Evolutionary conservation across 176 grass and related monocot species (phyloP).

Genomic region (Alloteropsis semialata): DNA sequence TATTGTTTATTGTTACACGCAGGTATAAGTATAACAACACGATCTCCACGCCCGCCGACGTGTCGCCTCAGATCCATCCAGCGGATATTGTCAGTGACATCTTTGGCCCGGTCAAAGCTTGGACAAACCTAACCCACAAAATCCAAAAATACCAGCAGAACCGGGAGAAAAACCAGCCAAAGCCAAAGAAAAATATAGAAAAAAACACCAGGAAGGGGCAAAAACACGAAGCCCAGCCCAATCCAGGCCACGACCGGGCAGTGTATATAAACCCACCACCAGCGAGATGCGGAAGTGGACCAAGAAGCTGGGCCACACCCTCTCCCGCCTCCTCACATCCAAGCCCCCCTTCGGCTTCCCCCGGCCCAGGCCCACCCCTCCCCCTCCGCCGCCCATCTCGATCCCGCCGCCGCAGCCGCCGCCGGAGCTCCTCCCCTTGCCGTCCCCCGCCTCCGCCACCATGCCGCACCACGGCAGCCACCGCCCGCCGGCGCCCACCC

Average conservation of each 20-base stretch:
- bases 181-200: neutral
- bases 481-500: slow-evolving; percentile 2
- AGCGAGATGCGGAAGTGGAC: slow-evolving; percentile 36
- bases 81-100: neutral
- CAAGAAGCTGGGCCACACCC: slow-evolving; percentile 38
- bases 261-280: slow-evolving; percentile 22
- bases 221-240: neutral
- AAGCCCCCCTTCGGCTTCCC: neutral
- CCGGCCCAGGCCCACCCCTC: slow-evolving; percentile 27
- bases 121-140: neutral
- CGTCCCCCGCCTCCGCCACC: neutral
- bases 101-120: neutral
- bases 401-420: neutral
- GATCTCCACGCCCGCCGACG: neutral
- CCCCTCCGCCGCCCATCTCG: neutral
- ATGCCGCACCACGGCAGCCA: slow-evolving; percentile 23
- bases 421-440: neutral
- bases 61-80: neutral
- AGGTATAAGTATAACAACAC: neutral
- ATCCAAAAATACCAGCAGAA: neutral
- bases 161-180: neutral
- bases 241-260: neutral
- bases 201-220: too few species aligned
- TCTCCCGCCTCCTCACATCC: slow-evolving; percentile 33
- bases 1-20: slow-evolving; percentile 1